Evolutionary conservation across 169 alveolate species (phyloP).

Genomic region (Eimeria falciformis): DNA sequence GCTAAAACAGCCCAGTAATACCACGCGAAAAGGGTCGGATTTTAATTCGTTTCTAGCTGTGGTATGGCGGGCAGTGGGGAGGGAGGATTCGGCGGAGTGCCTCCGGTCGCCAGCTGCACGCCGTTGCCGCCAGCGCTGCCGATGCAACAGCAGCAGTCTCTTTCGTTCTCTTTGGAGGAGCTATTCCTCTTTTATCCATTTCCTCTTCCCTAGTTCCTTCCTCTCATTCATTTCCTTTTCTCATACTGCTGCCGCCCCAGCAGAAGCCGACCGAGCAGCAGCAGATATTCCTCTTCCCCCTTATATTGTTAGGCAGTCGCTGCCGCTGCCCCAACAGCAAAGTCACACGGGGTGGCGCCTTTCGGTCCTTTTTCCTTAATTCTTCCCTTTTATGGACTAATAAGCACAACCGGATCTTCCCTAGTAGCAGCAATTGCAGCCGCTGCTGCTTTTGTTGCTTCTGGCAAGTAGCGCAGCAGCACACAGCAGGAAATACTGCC

Average conservation of each 20-base stretch:
- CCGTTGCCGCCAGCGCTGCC: constrained; percentile 52
- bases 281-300: constrained; percentile 18
- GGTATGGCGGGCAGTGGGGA: constrained; percentile 16
- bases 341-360: background rate
- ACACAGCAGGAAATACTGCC: constrained; percentile 36
- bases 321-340: background rate
- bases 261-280: background rate
- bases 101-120: constrained; percentile 60
- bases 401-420: background rate
- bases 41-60: background rate
- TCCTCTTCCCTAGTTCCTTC: background rate
- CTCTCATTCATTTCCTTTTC: constrained; percentile 12
- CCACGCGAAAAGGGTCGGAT: background rate
- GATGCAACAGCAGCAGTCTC: constrained; percentile 22
- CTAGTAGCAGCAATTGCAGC: constrained; percentile 20
- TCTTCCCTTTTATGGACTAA: background rate
- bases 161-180: background rate
- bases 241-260: background rate
- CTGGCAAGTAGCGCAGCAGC: constrained; percentile 47
- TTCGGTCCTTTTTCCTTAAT: background rate
- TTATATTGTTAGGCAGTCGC: constrained; percentile 6
- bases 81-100: no score
- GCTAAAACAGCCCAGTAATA: background rate
- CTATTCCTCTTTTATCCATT: background rate
- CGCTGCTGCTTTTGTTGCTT: constrained; percentile 47